Conservation (phyloP, 306 rosid species). For the Cucurbita maxima region DNA sequence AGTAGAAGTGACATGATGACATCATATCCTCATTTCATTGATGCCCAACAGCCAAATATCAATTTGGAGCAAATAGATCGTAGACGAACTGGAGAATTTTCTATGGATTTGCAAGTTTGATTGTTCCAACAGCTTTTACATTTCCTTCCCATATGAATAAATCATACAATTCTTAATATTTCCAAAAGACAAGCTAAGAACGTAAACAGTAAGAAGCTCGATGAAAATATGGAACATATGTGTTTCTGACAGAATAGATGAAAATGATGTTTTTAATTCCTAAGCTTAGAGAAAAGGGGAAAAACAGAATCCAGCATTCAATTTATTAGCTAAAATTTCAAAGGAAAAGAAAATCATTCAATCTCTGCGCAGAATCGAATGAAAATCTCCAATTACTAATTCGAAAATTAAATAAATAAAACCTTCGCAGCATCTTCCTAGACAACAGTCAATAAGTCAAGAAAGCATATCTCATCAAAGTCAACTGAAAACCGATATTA, state of each 20-base stretch:
- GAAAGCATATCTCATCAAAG: not conserved
- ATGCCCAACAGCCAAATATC: not conserved
- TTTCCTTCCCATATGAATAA: not conserved
- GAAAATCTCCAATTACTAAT: not conserved
- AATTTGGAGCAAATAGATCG: not conserved
- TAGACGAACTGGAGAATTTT: not conserved
- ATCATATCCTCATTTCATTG: not conserved
- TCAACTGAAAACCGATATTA: not conserved
- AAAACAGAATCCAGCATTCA: not conserved
- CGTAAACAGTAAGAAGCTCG: not conserved
- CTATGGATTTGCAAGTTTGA: not conserved
- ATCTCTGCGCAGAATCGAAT: not conserved
- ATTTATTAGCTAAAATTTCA: not conserved
- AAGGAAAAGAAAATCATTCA: not conserved
- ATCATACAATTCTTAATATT: not conserved
- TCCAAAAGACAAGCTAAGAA: not conserved
- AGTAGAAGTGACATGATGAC: not conserved
- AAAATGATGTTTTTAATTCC: not conserved
- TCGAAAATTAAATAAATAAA: not conserved
- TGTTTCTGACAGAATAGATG: not conserved
- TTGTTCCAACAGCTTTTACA: not conserved
- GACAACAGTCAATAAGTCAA: not conserved
- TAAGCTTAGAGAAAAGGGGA: not conserved
- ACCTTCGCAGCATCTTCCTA: not conserved
- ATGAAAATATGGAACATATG: not conserved